Evolutionary conservation across 768 basidiomycete species (phyloP), one percentile per base, ranked within the genome.

Genomic region (Amanita pallidorosea): DNA sequence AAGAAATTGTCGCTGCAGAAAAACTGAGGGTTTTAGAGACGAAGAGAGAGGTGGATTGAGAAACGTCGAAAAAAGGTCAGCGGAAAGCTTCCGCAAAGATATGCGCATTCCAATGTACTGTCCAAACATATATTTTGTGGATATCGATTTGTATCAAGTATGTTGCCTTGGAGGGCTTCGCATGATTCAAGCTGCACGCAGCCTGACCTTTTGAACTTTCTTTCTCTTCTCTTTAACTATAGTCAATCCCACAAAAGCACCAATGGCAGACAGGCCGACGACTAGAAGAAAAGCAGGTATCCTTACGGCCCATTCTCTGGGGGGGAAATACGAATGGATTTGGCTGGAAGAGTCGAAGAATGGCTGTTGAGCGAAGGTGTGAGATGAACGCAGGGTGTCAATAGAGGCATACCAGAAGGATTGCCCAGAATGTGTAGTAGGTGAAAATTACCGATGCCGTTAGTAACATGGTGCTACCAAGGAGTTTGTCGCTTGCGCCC

Each of bases 401-500:
- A 41, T 34, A 11, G n/a, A 29, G 35, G 25, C 85, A 59, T 56
- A 92, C 93, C 49, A 94, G 76, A 46, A 97, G 69, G 49, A 96
- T 75, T 12, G 92, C 83, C 94, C 94, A 97, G 23, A 77, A 73
- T 1, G 94, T 92, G 65, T 97, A 98, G 65, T 97, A 97, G 8
- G 76, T 69, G 69, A 95, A 95, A 34, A 88, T 78, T 40, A 80
- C 64, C 5, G 79, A 75, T 31, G 90, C 89, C 54, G 77, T 73
- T 55, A 88, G 71, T 61, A 96, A 78, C 86, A 95, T 89, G 38
- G 70, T 58, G 27, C 83, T 79, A 46, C 93, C 93, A 8, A 92
- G 67, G 38, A 74, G 70, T 70, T 88, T 92, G 68, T 96, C 93
- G 57, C 83, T 86, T 57, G 76, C 63, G 36, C 79, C 83, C 92